Evolutionary conservation across 371 early-diverging fungal genomes (phyloP).

Genomic region (Apophysomyces sp.): DNA sequence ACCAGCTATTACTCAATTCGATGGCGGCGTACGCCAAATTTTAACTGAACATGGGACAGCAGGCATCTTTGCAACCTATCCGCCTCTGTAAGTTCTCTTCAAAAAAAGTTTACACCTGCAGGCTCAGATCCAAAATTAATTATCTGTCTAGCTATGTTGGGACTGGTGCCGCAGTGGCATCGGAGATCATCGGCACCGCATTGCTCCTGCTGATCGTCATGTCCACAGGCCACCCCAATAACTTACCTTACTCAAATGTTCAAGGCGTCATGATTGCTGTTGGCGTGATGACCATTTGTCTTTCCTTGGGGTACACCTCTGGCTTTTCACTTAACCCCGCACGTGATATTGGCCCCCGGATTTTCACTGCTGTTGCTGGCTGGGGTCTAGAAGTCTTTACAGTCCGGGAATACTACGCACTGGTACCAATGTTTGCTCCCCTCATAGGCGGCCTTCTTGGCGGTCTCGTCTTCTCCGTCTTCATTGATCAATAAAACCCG

Average conservation of each 20-base stretch:
- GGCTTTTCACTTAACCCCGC: slow-evolving; percentile 88
- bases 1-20: slow-evolving; percentile 58
- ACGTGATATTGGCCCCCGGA: slow-evolving; percentile 86
- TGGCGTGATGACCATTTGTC: slow-evolving; percentile 41
- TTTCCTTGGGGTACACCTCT: slow-evolving; percentile 68
- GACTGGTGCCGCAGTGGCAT: slow-evolving; percentile 61
- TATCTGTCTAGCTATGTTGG: slow-evolving; percentile 31
- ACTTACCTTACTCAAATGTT: slow-evolving; percentile 57
- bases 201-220: slow-evolving; percentile 70
- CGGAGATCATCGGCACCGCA: slow-evolving; percentile 83
- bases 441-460: slow-evolving; percentile 71
- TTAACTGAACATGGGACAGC: slow-evolving; percentile 57
- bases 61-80: slow-evolving; percentile 72
- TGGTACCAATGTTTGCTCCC: slow-evolving; percentile 81
- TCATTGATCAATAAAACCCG: slow-evolving; percentile 45
- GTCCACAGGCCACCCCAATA: slow-evolving; percentile 69
- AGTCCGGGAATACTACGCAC: slow-evolving; percentile 64
- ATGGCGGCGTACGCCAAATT: slow-evolving; percentile 58
- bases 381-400: slow-evolving; percentile 76
- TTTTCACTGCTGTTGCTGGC: slow-evolving; percentile 68
- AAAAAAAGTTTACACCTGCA: background rate
- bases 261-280: slow-evolving; percentile 68
- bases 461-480: slow-evolving; percentile 63
- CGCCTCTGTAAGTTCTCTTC: slow-evolving; percentile 30
- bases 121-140: background rate